These are phyloP conservation scores for Sordaria brevicollis DNA, from an alignment of 495 filamentous ascomycete species.

Conservation along the genomic window DNA sequence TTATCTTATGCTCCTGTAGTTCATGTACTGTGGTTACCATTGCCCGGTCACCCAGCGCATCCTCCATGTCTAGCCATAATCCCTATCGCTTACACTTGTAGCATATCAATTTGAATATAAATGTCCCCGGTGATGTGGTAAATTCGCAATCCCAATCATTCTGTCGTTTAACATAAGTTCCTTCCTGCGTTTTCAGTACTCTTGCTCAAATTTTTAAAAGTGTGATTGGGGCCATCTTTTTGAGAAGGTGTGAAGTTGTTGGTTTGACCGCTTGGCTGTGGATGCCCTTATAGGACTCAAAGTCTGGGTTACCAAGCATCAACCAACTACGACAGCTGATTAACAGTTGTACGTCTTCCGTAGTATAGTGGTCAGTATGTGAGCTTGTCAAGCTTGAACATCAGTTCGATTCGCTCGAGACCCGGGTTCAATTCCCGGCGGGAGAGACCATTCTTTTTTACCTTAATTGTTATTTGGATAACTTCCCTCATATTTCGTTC, in stretches of 20 bases:
- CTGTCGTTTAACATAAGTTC: no score
- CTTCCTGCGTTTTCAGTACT: no score
- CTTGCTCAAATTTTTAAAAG: no score
- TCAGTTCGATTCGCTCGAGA: background rate
- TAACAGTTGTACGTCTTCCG: background rate
- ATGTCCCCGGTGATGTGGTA: no score
- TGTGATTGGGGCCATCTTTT: no score
- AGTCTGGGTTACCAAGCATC: background rate
- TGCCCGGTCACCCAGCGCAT: background rate
- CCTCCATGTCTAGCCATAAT: no score
- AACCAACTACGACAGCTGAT: background rate
- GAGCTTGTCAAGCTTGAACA: background rate
- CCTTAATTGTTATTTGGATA: background rate
- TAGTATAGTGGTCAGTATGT: background rate
- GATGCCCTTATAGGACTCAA: no score
- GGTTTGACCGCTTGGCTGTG: no score
- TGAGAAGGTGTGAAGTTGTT: no score
- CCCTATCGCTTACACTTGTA: no score
- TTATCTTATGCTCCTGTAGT: background rate
- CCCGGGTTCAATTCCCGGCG: background rate
- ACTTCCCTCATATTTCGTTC: background rate
- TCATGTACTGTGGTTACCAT: background rate
- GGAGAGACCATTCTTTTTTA: background rate
- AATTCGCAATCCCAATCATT: no score
- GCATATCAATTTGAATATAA: no score